A percentile compares a stretch with the other conserved stretches of the same genome.
phyloP scores from a whole-genome alignment of 2,329 filamentous ascomycete species.

The Bertia moriformis region DNA sequence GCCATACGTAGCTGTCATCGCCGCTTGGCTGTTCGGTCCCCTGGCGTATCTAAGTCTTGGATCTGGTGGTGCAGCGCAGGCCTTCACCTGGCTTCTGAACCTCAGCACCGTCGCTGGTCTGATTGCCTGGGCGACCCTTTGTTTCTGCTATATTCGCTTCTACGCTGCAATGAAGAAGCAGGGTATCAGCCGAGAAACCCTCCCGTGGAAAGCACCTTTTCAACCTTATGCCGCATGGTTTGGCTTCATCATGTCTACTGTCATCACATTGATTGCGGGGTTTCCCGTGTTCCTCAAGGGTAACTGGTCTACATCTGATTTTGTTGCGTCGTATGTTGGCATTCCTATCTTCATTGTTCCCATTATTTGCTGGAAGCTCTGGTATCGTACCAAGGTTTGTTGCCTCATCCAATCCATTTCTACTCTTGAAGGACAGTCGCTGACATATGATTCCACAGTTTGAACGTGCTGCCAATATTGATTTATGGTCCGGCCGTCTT shows the following conservation, averaged over 20 bases:
- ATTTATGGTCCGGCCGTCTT: conserved; percentile 12
- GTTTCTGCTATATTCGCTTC: conserved; percentile 5
- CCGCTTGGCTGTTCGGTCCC: conserved; percentile 19
- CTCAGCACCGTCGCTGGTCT: conserved; percentile 9
- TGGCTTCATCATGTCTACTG: conserved; percentile 2
- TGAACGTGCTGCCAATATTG: conserved; percentile 9
- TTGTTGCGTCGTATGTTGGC: conserved; percentile 22
- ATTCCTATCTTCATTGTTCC: conserved; percentile 24
- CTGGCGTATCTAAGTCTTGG: conserved; percentile 20
- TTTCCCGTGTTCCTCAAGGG: conserved; percentile 12
- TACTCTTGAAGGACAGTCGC: conserved; percentile 1
- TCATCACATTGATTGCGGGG: conserved; percentile 12
- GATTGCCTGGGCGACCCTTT: conserved; percentile 8
- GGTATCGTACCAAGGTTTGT: conserved; percentile 19
- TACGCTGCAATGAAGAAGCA: conserved; percentile 3
- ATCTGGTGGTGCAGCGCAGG: conserved; percentile 5
- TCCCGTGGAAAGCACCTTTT: neutral
- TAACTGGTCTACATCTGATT: conserved; percentile 12
- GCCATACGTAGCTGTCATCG: conserved; percentile 24
- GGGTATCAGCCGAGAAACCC: neutral
- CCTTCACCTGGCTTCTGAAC: conserved; percentile 9
- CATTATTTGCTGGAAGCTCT: conserved; percentile 23
- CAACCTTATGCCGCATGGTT: neutral
- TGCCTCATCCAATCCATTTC: too few species aligned
- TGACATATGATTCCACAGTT: conserved; percentile 5